A percentile compares a stretch with the other conserved stretches of the same genome.
Evolutionary conservation across 768 basidiomycete genomes (phyloP).

Genomic region (Dioszegia hungarica): DNA sequence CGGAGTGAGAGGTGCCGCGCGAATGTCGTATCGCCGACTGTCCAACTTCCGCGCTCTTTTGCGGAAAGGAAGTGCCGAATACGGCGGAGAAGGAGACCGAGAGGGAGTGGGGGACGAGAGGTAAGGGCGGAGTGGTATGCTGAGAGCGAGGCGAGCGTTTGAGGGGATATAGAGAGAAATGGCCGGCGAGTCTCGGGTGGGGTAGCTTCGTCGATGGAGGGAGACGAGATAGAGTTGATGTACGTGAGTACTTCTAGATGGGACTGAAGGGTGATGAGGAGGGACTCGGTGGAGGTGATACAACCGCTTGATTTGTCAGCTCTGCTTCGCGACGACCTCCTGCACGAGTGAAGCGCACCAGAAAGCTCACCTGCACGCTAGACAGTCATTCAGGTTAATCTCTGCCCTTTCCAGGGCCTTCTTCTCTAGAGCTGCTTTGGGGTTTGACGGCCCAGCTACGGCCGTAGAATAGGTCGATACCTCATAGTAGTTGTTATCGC

Average conservation of each 20-base stretch:
- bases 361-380: conserved; percentile 82
- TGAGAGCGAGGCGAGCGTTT: conserved; percentile 75
- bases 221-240: conserved; percentile 55
- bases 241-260: conserved; percentile 85
- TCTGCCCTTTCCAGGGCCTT: conserved; percentile 85
- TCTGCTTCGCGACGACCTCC: neutral
- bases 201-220: neutral
- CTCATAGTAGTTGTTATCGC: conserved; percentile 81
- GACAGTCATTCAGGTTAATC: conserved; percentile 92
- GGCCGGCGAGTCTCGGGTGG: conserved; percentile 54
- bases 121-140: conserved; percentile 51
- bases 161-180: conserved; percentile 83
- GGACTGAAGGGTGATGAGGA: conserved; percentile 91
- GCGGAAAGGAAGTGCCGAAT: conserved; percentile 46
- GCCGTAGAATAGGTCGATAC: conserved; percentile 51
- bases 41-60: conserved; percentile 35
- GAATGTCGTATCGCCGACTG: conserved; percentile 89
- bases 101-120: conserved; percentile 45
- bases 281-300: conserved; percentile 96
- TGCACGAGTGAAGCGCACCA: too few species aligned
- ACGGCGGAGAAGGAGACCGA: conserved; percentile 59
- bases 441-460: conserved; percentile 28
- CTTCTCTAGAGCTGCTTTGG: conserved; percentile 12
- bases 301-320: conserved; percentile 65
- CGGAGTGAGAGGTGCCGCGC: conserved; percentile 76